Percentiles rank a stretch among this genome's conserved stretches.
Conservation (phyloP, 1,284 basidiomycete species). For the Tilletia indica region DNA sequence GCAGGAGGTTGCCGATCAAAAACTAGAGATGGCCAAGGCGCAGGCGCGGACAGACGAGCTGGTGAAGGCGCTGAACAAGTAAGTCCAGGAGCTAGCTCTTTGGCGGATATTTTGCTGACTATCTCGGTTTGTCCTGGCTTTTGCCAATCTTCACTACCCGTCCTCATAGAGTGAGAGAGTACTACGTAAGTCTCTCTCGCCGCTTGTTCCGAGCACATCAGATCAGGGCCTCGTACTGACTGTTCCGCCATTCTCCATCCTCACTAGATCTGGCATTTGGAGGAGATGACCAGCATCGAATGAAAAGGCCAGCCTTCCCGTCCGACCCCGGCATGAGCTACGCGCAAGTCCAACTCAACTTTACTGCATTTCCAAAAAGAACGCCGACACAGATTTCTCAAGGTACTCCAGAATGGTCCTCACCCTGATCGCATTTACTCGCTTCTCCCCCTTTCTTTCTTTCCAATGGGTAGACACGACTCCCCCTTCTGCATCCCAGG, state of each 20-base stretch:
- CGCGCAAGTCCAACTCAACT: too few relatives aligned
- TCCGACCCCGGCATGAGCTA: too few relatives aligned
- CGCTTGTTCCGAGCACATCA: too few relatives aligned
- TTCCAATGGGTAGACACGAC: too few relatives aligned
- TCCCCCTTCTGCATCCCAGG: too few relatives aligned
- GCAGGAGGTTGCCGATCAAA: neutral
- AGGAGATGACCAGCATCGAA: conserved; percentile 6
- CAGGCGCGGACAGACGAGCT: neutral
- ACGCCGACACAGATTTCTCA: too few relatives aligned
- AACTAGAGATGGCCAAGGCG: neutral
- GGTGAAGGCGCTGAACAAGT: neutral
- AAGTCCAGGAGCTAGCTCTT: neutral
- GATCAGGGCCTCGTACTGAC: neutral
- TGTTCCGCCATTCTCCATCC: neutral
- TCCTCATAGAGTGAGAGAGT: neutral
- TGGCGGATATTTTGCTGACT: neutral
- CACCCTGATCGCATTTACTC: too few relatives aligned
- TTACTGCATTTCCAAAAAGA: too few relatives aligned
- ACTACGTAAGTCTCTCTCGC: conserved; percentile 5
- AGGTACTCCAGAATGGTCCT: too few relatives aligned
- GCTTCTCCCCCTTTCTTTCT: too few relatives aligned
- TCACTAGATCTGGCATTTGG: conserved; percentile 6
- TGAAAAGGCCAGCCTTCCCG: neutral
- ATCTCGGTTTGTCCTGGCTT: conserved; percentile 5
- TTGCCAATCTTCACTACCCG: neutral